Percentiles rank a stretch among this genome's conserved stretches.
These are phyloP conservation scores for Nakazawaea wyomingensis DNA, from an alignment of 805 yeast genomes.

Conservation along the genomic window DNA sequence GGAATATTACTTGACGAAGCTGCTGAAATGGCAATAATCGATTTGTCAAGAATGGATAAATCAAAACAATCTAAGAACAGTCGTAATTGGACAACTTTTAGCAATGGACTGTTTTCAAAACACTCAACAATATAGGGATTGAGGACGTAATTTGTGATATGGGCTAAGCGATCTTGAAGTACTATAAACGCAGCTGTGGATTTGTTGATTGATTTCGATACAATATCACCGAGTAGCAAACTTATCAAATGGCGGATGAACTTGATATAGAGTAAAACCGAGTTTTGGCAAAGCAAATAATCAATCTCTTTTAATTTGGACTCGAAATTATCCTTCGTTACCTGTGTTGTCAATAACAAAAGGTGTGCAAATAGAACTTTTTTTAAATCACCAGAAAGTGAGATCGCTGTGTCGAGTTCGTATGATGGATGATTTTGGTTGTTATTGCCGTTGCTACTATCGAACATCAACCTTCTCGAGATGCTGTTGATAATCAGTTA, in stretches of 20 bases:
- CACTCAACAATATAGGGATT: neutral
- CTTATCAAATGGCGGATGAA: slow-evolving; percentile 28
- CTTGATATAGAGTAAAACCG: slow-evolving; percentile 28
- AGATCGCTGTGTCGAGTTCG: neutral
- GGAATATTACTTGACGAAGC: slow-evolving; percentile 4
- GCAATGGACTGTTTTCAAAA: neutral
- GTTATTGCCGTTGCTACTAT: neutral
- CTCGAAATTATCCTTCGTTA: slow-evolving; percentile 35
- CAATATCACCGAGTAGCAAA: slow-evolving; percentile 23
- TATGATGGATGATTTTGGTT: neutral
- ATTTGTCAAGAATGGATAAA: slow-evolving; percentile 19
- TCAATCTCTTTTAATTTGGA: slow-evolving; percentile 39
- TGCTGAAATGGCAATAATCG: slow-evolving; percentile 16
- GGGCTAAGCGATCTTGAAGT: slow-evolving; percentile 20
- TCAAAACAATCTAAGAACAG: slow-evolving; percentile 25
- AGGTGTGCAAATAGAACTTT: slow-evolving; percentile 47
- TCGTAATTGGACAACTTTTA: neutral
- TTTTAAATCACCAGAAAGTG: slow-evolving; percentile 5
- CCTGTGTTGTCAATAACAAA: slow-evolving; percentile 42
- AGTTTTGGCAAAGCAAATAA: slow-evolving; percentile 33
- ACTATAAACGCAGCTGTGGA: slow-evolving; percentile 17
- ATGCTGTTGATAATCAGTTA: neutral
- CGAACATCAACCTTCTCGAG: slow-evolving; percentile 7
- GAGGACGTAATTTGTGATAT: slow-evolving; percentile 13
- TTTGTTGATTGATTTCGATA: slow-evolving; percentile 18